A percentile compares a stretch with the other conserved stretches of the same genome.
Evolutionary conservation across 129 eudicot genomes (phyloP).

Genomic region (Saussurea involucrata): DNA sequence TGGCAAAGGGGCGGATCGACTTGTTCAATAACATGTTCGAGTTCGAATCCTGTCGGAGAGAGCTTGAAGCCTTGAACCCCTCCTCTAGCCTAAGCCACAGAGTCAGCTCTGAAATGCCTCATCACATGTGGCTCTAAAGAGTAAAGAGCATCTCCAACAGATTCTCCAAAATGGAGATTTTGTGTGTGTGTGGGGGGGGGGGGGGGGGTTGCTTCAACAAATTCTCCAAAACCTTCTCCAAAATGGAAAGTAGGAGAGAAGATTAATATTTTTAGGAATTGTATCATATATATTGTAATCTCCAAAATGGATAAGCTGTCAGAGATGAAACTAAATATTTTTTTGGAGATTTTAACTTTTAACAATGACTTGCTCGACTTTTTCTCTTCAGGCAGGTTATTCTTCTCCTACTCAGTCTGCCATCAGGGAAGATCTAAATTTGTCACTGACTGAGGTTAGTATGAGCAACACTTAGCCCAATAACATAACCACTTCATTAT

Average conservation of each 20-base stretch:
- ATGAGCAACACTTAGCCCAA: constrained; percentile 2
- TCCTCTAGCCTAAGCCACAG: background rate
- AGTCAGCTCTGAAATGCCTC: background rate
- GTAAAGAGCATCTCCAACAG: no score
- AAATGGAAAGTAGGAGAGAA: no score
- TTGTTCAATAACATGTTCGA: background rate
- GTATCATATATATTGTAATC: no score
- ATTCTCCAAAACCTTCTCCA: no score
- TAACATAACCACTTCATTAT: background rate
- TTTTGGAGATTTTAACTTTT: no score
- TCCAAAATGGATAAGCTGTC: no score
- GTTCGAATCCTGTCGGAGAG: background rate
- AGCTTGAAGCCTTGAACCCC: background rate
- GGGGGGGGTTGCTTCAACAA: no score
- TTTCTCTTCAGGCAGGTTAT: constrained; percentile 74
- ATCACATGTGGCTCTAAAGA: background rate
- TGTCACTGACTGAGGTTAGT: constrained; percentile 68
- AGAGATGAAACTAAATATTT: no score
- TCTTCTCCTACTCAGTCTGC: constrained; percentile 86
- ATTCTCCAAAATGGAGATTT: no score
- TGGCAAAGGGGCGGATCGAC: background rate
- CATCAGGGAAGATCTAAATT: constrained; percentile 61
- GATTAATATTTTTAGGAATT: no score
- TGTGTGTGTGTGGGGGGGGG: no score
- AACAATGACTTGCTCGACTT: background rate